Base-by-base conservation (phyloP, 2,329 filamentous ascomycete genomes). In the Fusarium euwallaceae region DNA sequence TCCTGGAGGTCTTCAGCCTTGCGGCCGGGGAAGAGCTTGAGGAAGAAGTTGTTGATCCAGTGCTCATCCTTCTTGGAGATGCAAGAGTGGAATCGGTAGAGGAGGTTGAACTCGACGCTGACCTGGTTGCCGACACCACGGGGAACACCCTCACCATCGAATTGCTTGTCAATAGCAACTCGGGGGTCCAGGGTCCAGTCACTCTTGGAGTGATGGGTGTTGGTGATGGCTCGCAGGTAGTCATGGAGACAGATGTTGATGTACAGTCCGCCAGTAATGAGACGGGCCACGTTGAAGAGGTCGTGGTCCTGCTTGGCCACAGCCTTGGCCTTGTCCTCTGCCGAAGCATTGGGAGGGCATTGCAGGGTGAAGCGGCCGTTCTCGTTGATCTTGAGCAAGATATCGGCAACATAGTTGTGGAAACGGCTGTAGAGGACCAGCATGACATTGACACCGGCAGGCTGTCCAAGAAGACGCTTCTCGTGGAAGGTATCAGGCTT, bases 401-500 rank as follows among this genome's bases (percentile, higher is more conserved):
- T 87, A 55, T 90, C 87, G 2, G 87, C 91, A 5, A 91, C 88
- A 65, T 92, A 90, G 79, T 94, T 94, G 82, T 94, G 92, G 81
- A 92, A 94, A 6, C 89, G 87, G 72, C 86, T 90, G 85, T 93
- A 94, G 83, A 93, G 89, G 73, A 94, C 90, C 41, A 94, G 81
- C 73, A 94, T 83, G 12, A 89, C 88, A 51, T 90, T 90, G n/a
- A 93, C 91, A 29, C 92, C 92, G 0, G 91, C 89, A 5, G 92
- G 92, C 66, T 93, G 92, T 4, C 89, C 88, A 6, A 93, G 82
- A 1, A 93, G 82, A 12, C 92, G 87, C 66, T 88, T 88, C 76
- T 93, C 91, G 1, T 90, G 88, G 79, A 94, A 94, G 70, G 89
- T 92, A 77, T 94, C 92, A 0, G 91, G 90, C 82, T 94, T 93